Percentiles rank a stretch among this genome's conserved stretches.
Evolutionary conservation across 2,329 filamentous ascomycete species (phyloP).

Genomic region (Diaporthe capsici): DNA sequence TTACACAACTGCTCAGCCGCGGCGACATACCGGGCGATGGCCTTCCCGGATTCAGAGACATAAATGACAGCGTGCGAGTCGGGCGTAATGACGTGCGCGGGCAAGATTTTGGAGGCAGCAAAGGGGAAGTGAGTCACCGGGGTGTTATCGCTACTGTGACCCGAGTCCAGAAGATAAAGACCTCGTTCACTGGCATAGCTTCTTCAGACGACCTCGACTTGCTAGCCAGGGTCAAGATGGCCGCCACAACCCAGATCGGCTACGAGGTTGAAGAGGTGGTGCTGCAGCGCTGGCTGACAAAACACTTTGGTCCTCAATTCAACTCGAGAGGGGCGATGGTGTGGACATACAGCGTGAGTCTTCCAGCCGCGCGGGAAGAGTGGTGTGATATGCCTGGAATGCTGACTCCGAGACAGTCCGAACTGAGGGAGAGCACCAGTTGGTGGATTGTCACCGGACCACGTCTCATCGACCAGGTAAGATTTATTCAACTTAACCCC

Average conservation of each 20-base stretch:
- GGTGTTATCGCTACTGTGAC: neutral
- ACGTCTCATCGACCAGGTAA: neutral
- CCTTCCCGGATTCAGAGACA: neutral
- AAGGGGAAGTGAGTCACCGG: neutral
- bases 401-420: conserved; percentile 5
- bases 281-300: neutral
- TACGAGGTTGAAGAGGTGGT: neutral
- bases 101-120: neutral
- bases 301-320: conserved; percentile 1
- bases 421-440: conserved; percentile 5
- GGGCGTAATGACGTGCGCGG: neutral
- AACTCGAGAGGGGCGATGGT: neutral
- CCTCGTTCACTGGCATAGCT: neutral
- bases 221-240: neutral
- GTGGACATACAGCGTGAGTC: conserved; percentile 7
- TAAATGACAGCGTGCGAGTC: neutral
- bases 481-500: neutral
- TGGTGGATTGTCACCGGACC: conserved; percentile 1
- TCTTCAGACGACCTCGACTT: neutral
- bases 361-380: neutral
- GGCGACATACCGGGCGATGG: neutral
- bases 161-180: neutral
- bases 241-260: neutral
- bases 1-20: neutral
- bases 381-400: neutral